These are phyloP conservation scores for Venturia oleaginea DNA, from an alignment of 2,329 filamentous ascomycete species.

Conservation along the genomic window DNA sequence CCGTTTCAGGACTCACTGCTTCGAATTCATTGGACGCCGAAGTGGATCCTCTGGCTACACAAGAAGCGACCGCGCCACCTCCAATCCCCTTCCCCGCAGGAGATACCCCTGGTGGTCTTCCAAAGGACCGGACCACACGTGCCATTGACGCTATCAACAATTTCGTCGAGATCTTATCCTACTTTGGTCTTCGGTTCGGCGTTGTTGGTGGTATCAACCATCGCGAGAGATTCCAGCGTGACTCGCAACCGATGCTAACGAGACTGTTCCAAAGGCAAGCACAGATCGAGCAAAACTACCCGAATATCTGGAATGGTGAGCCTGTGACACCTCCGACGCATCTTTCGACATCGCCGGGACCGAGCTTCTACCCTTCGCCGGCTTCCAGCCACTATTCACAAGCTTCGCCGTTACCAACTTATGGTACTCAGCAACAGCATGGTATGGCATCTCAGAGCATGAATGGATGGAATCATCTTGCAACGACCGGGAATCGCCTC, in stretches of 20 bases:
- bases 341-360: slow-evolving; percentile 3
- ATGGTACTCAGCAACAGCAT: slow-evolving; percentile 6
- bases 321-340: slow-evolving; percentile 8
- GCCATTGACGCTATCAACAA: slow-evolving; percentile 40
- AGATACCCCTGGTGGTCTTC: slow-evolving; percentile 18
- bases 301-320: neutral
- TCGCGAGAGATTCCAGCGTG: slow-evolving; percentile 37
- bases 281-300: neutral
- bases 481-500: neutral
- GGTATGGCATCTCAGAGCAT: neutral
- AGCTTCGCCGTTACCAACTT: neutral
- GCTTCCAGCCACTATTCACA: slow-evolving; percentile 10
- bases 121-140: slow-evolving; percentile 30
- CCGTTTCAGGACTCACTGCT: slow-evolving; percentile 25
- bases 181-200: slow-evolving; percentile 39
- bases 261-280: slow-evolving; percentile 7
- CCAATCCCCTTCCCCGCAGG: slow-evolving; percentile 24
- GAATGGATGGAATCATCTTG: neutral
- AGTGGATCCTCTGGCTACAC: slow-evolving; percentile 28
- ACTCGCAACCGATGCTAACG: slow-evolving; percentile 9
- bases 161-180: slow-evolving; percentile 36
- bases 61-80: slow-evolving; percentile 22
- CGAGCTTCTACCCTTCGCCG: slow-evolving; percentile 12
- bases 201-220: slow-evolving; percentile 33
- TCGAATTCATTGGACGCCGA: slow-evolving; percentile 21